Base-by-base conservation (phyloP, 2,329 filamentous ascomycete genomes). In the Fusarium fujikuroi region DNA sequence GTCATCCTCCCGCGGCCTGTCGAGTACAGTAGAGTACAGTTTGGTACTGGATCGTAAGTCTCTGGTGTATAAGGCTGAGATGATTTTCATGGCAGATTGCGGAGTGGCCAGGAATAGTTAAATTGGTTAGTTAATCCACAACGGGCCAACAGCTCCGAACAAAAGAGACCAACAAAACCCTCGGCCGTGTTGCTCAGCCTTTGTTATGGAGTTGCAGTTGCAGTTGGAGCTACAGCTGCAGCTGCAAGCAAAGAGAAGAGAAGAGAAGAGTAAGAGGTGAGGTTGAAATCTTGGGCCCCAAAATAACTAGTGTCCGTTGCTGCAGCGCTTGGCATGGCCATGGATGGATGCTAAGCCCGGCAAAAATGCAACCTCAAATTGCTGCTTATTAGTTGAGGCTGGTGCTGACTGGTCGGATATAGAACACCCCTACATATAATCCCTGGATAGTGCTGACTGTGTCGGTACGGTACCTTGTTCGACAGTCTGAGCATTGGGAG, bases 321-420 rank as follows among this genome's bases (percentile, higher is more conserved):
- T 60, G 58, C 60, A 67, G 49, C 36, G 50, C 63, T 64, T 72
- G 62, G 63, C 67, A 59, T 54, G n/a, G 50, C 44, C 66, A 53
- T 50, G 23, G 34, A 58, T 50, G 23, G 34, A 54, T 40, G n/a
- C 10, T 42, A 23, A 34, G 19, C 39, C 37, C 28, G 21, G 62
- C 47, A 34, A 47, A 47, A 44, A 44, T 74, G 70, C 47, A 60
- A 58, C 70, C 49, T 62, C 34, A 67, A 46, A 62, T 67, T 73
- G 60, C 53, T 56, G 57, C 61, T 74, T 73, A 63, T 60, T 71
- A 63, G 46, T 44, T 63, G 62, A 46, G 70, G 66, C 70, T 73
- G 70, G 66, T 70, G 70, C 70, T 73, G 57, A 73, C 70, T 63
- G 44, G 66, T 43, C 36, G 37, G 19, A 43, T 68, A 32, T 37